Conservation (phyloP, 2,329 filamentous ascomycete genomes). For the Penicillium brevicompactum region DNA sequence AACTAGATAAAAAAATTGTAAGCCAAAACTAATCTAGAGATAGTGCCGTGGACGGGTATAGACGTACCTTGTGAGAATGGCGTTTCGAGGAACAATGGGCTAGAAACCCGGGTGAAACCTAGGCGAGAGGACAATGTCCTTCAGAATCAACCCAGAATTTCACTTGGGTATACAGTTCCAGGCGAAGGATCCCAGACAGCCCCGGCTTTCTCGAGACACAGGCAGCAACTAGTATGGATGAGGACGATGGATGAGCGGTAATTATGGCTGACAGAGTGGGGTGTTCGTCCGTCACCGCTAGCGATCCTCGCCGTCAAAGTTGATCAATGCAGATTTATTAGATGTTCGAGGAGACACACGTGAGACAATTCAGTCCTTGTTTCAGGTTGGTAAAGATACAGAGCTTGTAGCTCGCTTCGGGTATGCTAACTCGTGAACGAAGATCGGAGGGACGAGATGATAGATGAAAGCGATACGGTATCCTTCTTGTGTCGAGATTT, state of each 20-base stretch:
- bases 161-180: slow-evolving; percentile 4
- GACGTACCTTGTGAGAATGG: slow-evolving; percentile 17
- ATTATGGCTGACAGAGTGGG: slow-evolving; percentile 1
- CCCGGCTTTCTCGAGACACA: background rate
- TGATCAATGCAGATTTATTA: background rate
- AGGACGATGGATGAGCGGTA: background rate
- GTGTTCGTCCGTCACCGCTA: background rate
- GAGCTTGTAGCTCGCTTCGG: background rate
- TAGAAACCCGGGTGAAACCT: slow-evolving; percentile 8
- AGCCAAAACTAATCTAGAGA: slow-evolving; percentile 4
- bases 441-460: background rate
- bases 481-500: background rate
- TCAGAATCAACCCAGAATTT: background rate
- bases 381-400: background rate
- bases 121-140: background rate
- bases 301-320: background rate
- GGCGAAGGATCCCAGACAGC: too few relatives aligned
- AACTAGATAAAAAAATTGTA: slow-evolving; percentile 7
- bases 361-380: background rate
- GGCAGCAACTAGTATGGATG: background rate
- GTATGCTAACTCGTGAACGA: background rate
- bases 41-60: background rate
- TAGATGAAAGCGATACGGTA: background rate
- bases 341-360: too few relatives aligned
- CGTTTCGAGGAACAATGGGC: background rate